phyloP scores from a whole-genome alignment of 1,284 basidiomycete species.

The Volvariella surrecta region DNA sequence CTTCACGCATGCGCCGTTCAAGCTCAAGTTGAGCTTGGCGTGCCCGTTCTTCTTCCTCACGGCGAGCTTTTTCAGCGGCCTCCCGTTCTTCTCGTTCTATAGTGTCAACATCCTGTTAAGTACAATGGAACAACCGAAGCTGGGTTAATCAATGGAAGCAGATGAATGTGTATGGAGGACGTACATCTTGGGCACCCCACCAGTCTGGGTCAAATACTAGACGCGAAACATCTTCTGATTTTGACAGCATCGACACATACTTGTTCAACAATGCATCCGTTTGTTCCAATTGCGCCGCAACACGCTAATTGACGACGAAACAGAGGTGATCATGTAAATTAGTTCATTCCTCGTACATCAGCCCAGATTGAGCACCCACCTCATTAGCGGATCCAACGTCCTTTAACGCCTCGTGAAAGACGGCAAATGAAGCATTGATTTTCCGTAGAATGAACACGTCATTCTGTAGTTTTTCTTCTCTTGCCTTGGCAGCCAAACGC shows the following conservation, averaged over 20 bases:
- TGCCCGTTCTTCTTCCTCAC: constrained; percentile 41
- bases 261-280: constrained; percentile 66
- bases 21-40: constrained; percentile 39
- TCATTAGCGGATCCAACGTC: constrained; percentile 57
- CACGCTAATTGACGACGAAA: constrained; percentile 46
- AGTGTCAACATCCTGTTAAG: constrained; percentile 51
- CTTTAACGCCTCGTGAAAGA: constrained; percentile 56
- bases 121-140: not conserved
- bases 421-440: constrained; percentile 57
- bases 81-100: constrained; percentile 41
- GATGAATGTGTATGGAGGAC: constrained; percentile 14
- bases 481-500: constrained; percentile 29
- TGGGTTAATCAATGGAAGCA: constrained; percentile 1
- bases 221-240: constrained; percentile 55
- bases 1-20: constrained; percentile 41
- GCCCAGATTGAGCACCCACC: constrained; percentile 28
- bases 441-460: constrained; percentile 66
- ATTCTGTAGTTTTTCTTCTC: constrained; percentile 65
- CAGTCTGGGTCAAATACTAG: constrained; percentile 69
- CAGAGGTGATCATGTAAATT: constrained; percentile 5
- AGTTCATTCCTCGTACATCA: not conserved
- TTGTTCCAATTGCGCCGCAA: constrained; percentile 54
- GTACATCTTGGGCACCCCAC: constrained; percentile 60
- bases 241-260: constrained; percentile 60
- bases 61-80: constrained; percentile 34